Percentiles rank a stretch among this genome's conserved stretches.
These are phyloP conservation scores for Colletotrichum lindemuthianum DNA, from an alignment of 2,329 filamentous ascomycete species.

Conservation along the genomic window DNA sequence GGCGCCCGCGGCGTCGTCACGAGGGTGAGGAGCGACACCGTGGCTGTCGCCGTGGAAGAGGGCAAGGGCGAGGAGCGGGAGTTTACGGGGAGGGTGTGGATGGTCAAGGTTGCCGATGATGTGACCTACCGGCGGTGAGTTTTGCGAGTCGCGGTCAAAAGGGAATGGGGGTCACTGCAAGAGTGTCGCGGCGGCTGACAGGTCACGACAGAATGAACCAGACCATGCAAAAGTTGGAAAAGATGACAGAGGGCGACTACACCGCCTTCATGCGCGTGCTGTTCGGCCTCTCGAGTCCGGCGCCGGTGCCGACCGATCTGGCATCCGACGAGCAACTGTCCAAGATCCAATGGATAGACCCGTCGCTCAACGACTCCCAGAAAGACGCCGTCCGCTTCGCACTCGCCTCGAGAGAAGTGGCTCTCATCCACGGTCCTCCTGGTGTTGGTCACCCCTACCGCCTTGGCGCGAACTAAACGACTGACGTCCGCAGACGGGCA, in stretches of 20 bases:
- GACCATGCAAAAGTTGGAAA: conserved; percentile 68
- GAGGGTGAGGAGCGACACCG: conserved; percentile 64
- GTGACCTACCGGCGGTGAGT: conserved; percentile 69
- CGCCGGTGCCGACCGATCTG: conserved; percentile 56
- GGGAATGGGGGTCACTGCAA: neutral
- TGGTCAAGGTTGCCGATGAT: conserved; percentile 75
- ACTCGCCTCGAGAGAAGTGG: conserved; percentile 81
- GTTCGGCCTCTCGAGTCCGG: conserved; percentile 67
- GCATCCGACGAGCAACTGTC: conserved; percentile 52
- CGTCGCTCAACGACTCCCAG: conserved; percentile 71
- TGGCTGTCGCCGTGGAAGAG: conserved; percentile 77
- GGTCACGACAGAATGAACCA: conserved; percentile 64
- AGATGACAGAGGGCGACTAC: conserved; percentile 67
- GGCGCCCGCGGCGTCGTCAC: conserved; percentile 78
- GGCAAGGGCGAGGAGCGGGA: conserved; percentile 61
- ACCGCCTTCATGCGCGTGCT: conserved; percentile 69
- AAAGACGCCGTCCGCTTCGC: conserved; percentile 83
- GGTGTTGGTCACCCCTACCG: conserved; percentile 63
- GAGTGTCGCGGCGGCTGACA: too few relatives aligned
- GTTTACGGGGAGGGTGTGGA: conserved; percentile 64
- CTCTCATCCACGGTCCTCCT: conserved; percentile 92
- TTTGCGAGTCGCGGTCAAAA: neutral
- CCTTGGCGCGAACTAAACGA: neutral
- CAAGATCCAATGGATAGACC: conserved; percentile 69
- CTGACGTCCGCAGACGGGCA: conserved; percentile 74